Conservation (phyloP, 192 early-diverging fungal genomes). For the Coemansia sp. region DNA sequence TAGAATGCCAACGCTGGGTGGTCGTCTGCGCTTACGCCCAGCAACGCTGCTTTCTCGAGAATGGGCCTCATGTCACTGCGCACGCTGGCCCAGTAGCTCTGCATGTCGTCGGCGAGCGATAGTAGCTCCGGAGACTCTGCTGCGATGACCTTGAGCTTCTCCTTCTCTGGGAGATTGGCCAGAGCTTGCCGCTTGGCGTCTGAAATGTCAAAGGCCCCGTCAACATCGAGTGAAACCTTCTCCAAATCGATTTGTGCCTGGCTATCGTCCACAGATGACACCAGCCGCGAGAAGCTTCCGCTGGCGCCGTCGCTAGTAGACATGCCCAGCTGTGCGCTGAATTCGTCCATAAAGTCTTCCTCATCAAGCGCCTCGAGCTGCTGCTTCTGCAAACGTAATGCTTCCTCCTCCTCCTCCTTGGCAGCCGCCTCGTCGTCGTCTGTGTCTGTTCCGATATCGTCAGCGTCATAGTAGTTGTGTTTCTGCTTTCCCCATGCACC, state of each 20-base stretch:
- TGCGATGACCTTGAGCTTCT: constrained; percentile 67
- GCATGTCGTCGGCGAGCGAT: constrained; percentile 61
- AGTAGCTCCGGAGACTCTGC: constrained; percentile 75
- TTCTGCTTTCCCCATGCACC: constrained; percentile 79
- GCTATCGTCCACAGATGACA: constrained; percentile 25
- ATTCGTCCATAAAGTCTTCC: constrained; percentile 83
- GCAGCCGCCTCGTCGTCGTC: constrained; percentile 64
- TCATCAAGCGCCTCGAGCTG: constrained; percentile 76
- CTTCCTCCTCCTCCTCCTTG: constrained; percentile 87
- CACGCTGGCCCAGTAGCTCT: constrained; percentile 24
- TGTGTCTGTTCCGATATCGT: constrained; percentile 73
- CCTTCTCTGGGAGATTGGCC: constrained; percentile 58
- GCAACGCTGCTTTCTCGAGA: constrained; percentile 23
- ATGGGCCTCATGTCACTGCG: constrained; percentile 37
- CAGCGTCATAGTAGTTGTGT: constrained; percentile 82
- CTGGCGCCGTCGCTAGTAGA: constrained; percentile 16
- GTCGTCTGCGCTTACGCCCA: constrained; percentile 33
- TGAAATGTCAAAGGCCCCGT: constrained; percentile 29
- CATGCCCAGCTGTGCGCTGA: constrained; percentile 55
- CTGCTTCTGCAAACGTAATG: constrained; percentile 79
- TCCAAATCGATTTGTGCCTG: constrained; percentile 32
- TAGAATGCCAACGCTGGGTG: constrained; percentile 54
- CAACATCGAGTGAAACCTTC: constrained; percentile 15
- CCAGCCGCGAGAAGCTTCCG: constrained; percentile 22
- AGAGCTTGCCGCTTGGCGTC: constrained; percentile 40